These are phyloP conservation scores for Scleroderma bovista DNA, from an alignment of 768 basidiomycete species.

Conservation along the genomic window DNA sequence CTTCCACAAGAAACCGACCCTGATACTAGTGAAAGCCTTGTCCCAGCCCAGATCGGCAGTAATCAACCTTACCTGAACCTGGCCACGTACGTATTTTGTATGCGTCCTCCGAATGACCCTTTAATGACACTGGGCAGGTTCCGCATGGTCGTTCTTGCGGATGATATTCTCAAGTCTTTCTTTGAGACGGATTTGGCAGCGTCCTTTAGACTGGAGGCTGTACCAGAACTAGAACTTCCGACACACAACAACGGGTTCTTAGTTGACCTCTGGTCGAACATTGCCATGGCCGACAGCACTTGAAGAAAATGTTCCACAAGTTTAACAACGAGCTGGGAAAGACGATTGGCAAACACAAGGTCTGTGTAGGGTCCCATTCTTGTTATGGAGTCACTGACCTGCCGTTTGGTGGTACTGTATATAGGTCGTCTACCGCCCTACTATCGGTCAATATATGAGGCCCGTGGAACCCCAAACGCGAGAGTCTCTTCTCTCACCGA, in stretches of 20 bases:
- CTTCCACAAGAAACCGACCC: constrained; percentile 40
- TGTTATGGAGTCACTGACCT: background rate
- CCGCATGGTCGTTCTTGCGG: constrained; percentile 97
- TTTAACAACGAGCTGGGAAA: constrained; percentile 93
- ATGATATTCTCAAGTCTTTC: constrained; percentile 94
- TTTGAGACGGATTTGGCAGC: constrained; percentile 88
- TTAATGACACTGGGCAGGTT: constrained; percentile 49
- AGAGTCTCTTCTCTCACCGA: constrained; percentile 75
- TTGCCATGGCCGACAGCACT: constrained; percentile 88
- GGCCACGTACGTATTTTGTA: constrained; percentile 57
- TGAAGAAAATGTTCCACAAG: constrained; percentile 90
- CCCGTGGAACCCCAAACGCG: constrained; percentile 85
- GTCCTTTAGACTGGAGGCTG: constrained; percentile 76
- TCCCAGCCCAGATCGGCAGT: constrained; percentile 49
- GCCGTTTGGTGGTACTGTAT: background rate
- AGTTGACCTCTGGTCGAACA: constrained; percentile 84
- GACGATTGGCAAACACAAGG: constrained; percentile 90
- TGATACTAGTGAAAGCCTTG: constrained; percentile 33
- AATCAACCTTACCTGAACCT: constrained; percentile 93
- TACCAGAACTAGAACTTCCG: constrained; percentile 63
- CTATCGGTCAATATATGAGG: constrained; percentile 80
- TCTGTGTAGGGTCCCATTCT: constrained; percentile 21
- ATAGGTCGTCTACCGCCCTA: constrained; percentile 69
- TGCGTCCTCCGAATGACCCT: constrained; percentile 3
- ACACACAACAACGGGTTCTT: constrained; percentile 55